Percentiles rank a stretch among this genome's conserved stretches.
phyloP scores from a whole-genome alignment of 225 moss, liverwort and hornwort species.

The Pleurozium schreberi region DNA sequence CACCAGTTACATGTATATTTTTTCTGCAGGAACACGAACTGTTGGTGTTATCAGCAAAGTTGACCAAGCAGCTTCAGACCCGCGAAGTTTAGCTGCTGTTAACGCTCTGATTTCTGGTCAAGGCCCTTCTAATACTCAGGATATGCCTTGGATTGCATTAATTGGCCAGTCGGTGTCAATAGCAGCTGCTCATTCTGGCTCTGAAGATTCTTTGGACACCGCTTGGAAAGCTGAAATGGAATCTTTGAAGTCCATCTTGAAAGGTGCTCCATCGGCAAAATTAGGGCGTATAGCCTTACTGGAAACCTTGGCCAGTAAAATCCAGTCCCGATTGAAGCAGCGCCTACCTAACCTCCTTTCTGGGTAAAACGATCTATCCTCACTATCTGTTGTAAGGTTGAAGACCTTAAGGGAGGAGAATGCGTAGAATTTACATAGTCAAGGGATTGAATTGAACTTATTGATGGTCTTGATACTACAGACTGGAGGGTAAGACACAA shows the following conservation, averaged over 20 bases:
- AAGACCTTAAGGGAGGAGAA: background rate
- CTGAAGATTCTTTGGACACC: slow-evolving; percentile 76
- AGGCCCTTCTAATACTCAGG: slow-evolving; percentile 64
- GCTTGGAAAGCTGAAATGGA: slow-evolving; percentile 93
- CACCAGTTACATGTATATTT: background rate
- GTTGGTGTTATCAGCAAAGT: slow-evolving; percentile 93
- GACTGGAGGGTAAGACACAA: slow-evolving; percentile 73
- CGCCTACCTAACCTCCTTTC: slow-evolving; percentile 67
- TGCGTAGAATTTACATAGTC: background rate
- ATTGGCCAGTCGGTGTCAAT: slow-evolving; percentile 92
- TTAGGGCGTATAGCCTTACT: slow-evolving; percentile 75
- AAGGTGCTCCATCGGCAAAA: slow-evolving; percentile 59
- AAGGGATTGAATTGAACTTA: background rate
- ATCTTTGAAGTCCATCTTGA: slow-evolving; percentile 65
- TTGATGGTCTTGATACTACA: slow-evolving; percentile 18
- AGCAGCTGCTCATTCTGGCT: slow-evolving; percentile 73
- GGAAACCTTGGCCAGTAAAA: slow-evolving; percentile 61
- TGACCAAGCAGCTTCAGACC: slow-evolving; percentile 85
- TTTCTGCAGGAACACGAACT: slow-evolving; percentile 60
- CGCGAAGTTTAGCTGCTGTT: slow-evolving; percentile 75
- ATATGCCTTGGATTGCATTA: slow-evolving; percentile 77
- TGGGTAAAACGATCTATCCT: slow-evolving; percentile 34
- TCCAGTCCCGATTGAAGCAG: slow-evolving; percentile 61
- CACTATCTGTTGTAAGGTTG: background rate
- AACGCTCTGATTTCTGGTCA: slow-evolving; percentile 86